These are phyloP conservation scores for Lenwebbia sp. DNA, from an alignment of 345 rosid species.

Conservation along the genomic window DNA sequence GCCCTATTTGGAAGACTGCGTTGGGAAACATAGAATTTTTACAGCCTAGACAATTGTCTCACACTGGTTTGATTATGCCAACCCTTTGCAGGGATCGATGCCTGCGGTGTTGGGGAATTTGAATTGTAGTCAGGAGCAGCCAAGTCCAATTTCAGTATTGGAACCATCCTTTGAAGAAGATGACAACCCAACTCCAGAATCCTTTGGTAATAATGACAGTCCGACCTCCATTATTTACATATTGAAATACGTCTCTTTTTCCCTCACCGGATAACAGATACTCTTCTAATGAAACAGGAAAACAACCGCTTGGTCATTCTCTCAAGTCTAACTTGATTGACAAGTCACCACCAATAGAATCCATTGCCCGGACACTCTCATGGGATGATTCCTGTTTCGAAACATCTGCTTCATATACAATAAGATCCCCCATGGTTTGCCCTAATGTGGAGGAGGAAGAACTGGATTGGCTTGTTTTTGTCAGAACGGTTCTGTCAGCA, in stretches of 20 bases:
- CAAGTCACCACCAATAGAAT: conserved; percentile 66
- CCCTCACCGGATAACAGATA: neutral
- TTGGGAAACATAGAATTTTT: neutral
- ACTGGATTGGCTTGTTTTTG: conserved; percentile 50
- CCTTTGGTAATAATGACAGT: conserved; percentile 4
- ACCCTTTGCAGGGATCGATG: conserved; percentile 37
- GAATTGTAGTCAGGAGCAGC: conserved; percentile 81
- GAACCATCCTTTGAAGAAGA: conserved; percentile 66
- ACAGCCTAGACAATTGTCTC: neutral
- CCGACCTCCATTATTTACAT: neutral
- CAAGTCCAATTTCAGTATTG: conserved; percentile 87
- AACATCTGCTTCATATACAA: conserved; percentile 25
- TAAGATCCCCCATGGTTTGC: conserved; percentile 17
- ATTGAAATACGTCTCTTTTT: neutral
- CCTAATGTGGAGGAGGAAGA: neutral
- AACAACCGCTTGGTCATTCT: conserved; percentile 11
- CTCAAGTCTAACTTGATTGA: conserved; percentile 61
- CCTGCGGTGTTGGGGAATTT: conserved; percentile 22
- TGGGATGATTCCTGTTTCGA: conserved; percentile 39
- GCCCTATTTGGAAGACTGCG: neutral
- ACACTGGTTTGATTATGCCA: neutral
- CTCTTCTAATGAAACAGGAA: conserved; percentile 24
- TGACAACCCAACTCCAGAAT: conserved; percentile 28
- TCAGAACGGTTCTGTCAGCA: conserved; percentile 35
- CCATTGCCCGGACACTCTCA: conserved; percentile 49